phyloP scores from a whole-genome alignment of 2,329 filamentous ascomycete species.

The Alternaria sp. region DNA sequence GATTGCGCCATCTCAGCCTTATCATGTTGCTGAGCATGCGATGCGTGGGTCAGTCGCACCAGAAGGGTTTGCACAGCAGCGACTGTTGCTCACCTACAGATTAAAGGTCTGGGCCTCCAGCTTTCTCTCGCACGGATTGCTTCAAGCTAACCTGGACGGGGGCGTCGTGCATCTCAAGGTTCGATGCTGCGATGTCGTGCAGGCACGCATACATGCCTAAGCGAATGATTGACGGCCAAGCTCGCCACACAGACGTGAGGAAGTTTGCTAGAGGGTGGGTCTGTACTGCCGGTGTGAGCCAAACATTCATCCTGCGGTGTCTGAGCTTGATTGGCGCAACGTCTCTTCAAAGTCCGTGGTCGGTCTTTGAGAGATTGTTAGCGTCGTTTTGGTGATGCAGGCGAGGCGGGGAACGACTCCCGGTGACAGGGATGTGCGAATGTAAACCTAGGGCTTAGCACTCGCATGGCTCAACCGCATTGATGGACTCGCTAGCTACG shows the following conservation, averaged over 20 bases:
- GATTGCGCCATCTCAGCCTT: neutral
- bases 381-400: slow-evolving; percentile 14
- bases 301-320: slow-evolving; percentile 14
- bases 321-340: slow-evolving; percentile 19
- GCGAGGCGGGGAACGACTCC: slow-evolving; percentile 21
- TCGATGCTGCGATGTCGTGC: slow-evolving; percentile 16
- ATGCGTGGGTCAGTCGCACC: neutral
- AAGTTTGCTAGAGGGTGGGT: slow-evolving; percentile 10
- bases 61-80: neutral
- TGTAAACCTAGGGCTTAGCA: slow-evolving; percentile 11
- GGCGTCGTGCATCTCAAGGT: slow-evolving; percentile 10
- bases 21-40: neutral
- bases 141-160: slow-evolving; percentile 4
- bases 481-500: slow-evolving; percentile 14
- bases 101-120: neutral
- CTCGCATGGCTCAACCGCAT: slow-evolving; percentile 18
- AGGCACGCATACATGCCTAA: slow-evolving; percentile 21
- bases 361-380: slow-evolving; percentile 16
- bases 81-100: neutral
- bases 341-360: slow-evolving; percentile 20
- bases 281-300: slow-evolving; percentile 11
- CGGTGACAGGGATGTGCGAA: slow-evolving; percentile 13
- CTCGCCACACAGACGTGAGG: neutral
- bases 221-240: slow-evolving; percentile 14
- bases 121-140: slow-evolving; percentile 4